Base-by-base conservation (phyloP, 306 rosid genomes). In the Inga laurina region DNA sequence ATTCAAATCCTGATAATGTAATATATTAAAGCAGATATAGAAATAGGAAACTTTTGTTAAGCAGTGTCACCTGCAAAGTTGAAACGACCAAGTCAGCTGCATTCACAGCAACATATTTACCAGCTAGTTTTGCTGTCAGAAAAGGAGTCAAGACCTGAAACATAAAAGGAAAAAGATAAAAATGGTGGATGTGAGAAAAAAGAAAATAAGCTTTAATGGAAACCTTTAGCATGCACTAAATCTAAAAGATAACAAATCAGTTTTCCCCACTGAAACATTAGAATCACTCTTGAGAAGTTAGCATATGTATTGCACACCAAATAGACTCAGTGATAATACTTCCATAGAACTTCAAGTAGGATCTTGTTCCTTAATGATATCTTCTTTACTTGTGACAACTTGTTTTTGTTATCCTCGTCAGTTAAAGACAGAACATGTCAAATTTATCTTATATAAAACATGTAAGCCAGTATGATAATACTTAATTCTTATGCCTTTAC, bases 71-170 rank as follows among this genome's bases (percentile, higher is more conserved):
- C 88, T 92, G 94, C 81, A 93, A 83, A 76, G 98, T 93, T 59
- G 98, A 95, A 1, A 79, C 30, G 76, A 95, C 74, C 59, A 93
- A 86, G 54, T 93, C 95, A 67, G 85, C 72, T 24, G 97, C 97
- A 88, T 93, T 97, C 9, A 95, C 97, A 22, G 94, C 90, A 66
- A 93, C 95, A 76, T 88, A 95, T 81, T 92, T 92, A 71, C 97
- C 97, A 59, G 97, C 98, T 68, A 95, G 95, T 84, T 89, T 91
- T 62, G 94, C 95, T 3, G 98, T 95, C 76, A 95, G 88, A 85
- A 86, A 86, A 51, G 97, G 98, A 76, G 97, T 93, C 98, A 93
- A 88, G 82, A 95, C 84, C 97, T 95, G 92, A 88, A 88, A 78
- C 15, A 68, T 64, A n/a, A 27, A 72, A 72, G 76, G 57, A 24